These are phyloP conservation scores for Quambalaria eucalypti DNA, from an alignment of 1,284 basidiomycete genomes.

Conservation along the genomic window DNA sequence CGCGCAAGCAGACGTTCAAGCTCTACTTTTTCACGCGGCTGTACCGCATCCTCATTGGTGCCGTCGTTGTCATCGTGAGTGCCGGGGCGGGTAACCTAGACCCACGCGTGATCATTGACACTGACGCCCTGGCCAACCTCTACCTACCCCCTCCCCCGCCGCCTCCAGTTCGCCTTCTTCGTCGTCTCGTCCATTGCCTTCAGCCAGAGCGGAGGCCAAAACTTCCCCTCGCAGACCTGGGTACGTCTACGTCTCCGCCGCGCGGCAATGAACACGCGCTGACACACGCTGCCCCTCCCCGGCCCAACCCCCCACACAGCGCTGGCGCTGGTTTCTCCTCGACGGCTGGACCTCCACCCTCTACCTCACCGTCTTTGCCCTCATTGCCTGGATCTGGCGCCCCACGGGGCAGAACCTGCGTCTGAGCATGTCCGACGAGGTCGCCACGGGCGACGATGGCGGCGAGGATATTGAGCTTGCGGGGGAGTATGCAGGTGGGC, in stretches of 20 bases:
- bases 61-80: slow-evolving; percentile 70
- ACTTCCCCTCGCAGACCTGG: slow-evolving; percentile 92
- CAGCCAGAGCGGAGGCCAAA: slow-evolving; percentile 78
- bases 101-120: neutral
- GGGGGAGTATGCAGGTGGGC: neutral
- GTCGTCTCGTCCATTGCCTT: slow-evolving; percentile 83
- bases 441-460: slow-evolving; percentile 66
- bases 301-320: too few relatives aligned
- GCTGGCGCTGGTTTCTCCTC: slow-evolving; percentile 83
- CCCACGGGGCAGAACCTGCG: slow-evolving; percentile 85
- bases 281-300: too few relatives aligned
- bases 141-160: too few relatives aligned
- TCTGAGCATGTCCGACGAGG: slow-evolving; percentile 46
- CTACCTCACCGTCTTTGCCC: slow-evolving; percentile 56
- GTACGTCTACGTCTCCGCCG: too few relatives aligned
- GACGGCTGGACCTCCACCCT: slow-evolving; percentile 84
- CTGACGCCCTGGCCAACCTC: neutral
- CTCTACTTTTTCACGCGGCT: slow-evolving; percentile 54
- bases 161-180: slow-evolving; percentile 73
- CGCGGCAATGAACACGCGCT: too few relatives aligned
- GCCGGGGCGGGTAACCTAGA: neutral
- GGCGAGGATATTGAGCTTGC: slow-evolving; percentile 57
- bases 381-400: slow-evolving; percentile 84
- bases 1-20: slow-evolving; percentile 43
- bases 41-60: slow-evolving; percentile 74